Percentiles rank a stretch among this genome's conserved stretches.
Conservation (phyloP, 257 asterid species). For the Solanum sparsipilum region DNA sequence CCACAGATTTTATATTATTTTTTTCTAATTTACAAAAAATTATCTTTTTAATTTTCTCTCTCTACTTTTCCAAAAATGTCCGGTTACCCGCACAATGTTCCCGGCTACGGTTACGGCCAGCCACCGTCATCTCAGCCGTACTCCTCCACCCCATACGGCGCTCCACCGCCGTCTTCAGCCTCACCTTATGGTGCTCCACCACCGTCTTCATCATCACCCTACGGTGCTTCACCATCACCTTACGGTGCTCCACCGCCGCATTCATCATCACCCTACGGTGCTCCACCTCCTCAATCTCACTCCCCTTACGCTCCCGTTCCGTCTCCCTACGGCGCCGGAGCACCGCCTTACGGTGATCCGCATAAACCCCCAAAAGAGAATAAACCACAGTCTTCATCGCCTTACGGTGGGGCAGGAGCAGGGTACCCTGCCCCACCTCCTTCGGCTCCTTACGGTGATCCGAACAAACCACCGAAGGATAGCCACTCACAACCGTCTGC, state of each 20-base stretch:
- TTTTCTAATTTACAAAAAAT: background rate
- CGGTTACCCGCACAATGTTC: background rate
- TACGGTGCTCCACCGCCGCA: background rate
- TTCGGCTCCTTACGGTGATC: constrained; percentile 18
- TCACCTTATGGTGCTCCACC: background rate
- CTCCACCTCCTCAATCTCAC: background rate
- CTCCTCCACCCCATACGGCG: constrained; percentile 33
- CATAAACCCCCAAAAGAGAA: background rate
- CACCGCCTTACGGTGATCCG: background rate
- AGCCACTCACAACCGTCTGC: constrained; percentile 8
- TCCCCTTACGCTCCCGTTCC: constrained; percentile 11
- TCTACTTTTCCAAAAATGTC: background rate
- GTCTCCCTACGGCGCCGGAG: background rate
- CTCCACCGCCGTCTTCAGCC: constrained; percentile 2
- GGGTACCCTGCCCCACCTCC: background rate
- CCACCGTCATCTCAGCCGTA: constrained; percentile 10
- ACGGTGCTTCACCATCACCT: background rate
- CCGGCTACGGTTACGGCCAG: constrained; percentile 2
- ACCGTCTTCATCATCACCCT: constrained; percentile 16
- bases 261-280: background rate
- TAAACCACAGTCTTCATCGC: background rate
- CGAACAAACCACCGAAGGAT: background rate
- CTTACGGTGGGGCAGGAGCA: background rate
- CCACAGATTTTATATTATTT: background rate
- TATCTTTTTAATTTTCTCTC: background rate